Evolutionary conservation across 2,329 filamentous ascomycete genomes (phyloP).

Genomic region (Fusarium sp.): DNA sequence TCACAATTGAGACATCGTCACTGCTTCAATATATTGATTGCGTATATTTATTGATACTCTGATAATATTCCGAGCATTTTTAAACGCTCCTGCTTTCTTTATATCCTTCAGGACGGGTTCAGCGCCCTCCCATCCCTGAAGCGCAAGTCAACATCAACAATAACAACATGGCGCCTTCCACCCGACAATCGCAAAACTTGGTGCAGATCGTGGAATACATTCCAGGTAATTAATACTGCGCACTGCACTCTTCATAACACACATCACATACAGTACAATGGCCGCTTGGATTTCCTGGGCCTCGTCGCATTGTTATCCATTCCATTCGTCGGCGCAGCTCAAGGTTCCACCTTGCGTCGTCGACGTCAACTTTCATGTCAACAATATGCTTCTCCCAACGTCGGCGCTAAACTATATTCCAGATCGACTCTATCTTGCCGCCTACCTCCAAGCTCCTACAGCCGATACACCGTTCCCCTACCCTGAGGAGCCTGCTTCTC

Average conservation of each 20-base stretch:
- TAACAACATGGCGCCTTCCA: slow-evolving; percentile 64
- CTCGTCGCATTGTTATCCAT: slow-evolving; percentile 53
- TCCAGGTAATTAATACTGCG: slow-evolving; percentile 73
- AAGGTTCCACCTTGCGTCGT: slow-evolving; percentile 25
- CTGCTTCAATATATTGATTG: slow-evolving; percentile 29
- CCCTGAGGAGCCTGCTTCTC: slow-evolving; percentile 72
- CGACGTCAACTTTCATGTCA: slow-evolving; percentile 16
- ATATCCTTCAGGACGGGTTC: slow-evolving; percentile 15
- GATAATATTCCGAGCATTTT: slow-evolving; percentile 10
- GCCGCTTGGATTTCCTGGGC: slow-evolving; percentile 20
- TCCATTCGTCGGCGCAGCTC: slow-evolving; percentile 21
- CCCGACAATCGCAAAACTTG: slow-evolving; percentile 68
- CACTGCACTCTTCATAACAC: slow-evolving; percentile 12
- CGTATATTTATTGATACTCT: slow-evolving; percentile 19
- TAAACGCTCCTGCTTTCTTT: slow-evolving; percentile 14
- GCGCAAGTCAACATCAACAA: slow-evolving; percentile 43
- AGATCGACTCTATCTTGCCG: slow-evolving; percentile 96
- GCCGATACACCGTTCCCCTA: slow-evolving; percentile 89
- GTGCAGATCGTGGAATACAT: slow-evolving; percentile 97
- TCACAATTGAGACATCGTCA: slow-evolving; percentile 28
- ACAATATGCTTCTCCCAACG: slow-evolving; percentile 30
- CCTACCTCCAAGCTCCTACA: slow-evolving; percentile 86
- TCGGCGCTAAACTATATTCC: slow-evolving; percentile 50
- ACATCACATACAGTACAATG: slow-evolving; percentile 23
- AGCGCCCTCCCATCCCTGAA: slow-evolving; percentile 30